A percentile compares a stretch with the other conserved stretches of the same genome.
These are phyloP conservation scores for Botrytis pseudocinerea DNA, from an alignment of 2,329 filamentous ascomycete genomes.

Conservation along the genomic window DNA sequence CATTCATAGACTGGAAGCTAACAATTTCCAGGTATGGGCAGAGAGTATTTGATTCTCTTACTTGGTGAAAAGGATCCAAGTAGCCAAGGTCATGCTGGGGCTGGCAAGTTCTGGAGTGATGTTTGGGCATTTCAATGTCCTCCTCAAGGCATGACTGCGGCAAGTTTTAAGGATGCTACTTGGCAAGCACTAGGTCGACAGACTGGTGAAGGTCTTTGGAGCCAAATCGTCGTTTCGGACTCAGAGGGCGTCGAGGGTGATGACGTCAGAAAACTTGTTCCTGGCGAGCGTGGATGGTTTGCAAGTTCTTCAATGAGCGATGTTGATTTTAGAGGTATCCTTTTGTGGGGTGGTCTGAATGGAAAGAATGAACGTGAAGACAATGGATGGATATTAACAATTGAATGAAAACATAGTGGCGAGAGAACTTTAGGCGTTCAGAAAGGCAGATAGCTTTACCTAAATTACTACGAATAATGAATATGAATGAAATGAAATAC, in stretches of 20 bases:
- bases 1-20: background rate
- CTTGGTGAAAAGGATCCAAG: conserved; percentile 58
- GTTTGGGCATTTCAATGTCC: conserved; percentile 66
- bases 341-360: conserved; percentile 61
- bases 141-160: conserved; percentile 54
- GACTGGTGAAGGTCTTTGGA: conserved; percentile 61
- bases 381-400: conserved; percentile 65
- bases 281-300: conserved; percentile 57
- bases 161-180: conserved; percentile 57
- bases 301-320: conserved; percentile 58
- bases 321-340: conserved; percentile 58
- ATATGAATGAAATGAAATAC: background rate
- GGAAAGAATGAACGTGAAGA: conserved; percentile 53
- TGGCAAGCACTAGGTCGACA: conserved; percentile 53
- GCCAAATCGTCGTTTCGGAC: conserved; percentile 53
- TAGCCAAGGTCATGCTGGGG: conserved; percentile 50
- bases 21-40: conserved; percentile 45
- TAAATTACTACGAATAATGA: background rate
- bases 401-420: conserved; percentile 42
- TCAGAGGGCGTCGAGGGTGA: conserved; percentile 47
- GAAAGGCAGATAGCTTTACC: background rate
- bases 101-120: conserved; percentile 58
- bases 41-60: conserved; percentile 62
- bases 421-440: background rate
- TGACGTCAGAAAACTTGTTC: conserved; percentile 47